Evolutionary conservation across 768 basidiomycete species (phyloP), one percentile per base, ranked within the genome.

Genomic region (Cyclocybe aegerita): DNA sequence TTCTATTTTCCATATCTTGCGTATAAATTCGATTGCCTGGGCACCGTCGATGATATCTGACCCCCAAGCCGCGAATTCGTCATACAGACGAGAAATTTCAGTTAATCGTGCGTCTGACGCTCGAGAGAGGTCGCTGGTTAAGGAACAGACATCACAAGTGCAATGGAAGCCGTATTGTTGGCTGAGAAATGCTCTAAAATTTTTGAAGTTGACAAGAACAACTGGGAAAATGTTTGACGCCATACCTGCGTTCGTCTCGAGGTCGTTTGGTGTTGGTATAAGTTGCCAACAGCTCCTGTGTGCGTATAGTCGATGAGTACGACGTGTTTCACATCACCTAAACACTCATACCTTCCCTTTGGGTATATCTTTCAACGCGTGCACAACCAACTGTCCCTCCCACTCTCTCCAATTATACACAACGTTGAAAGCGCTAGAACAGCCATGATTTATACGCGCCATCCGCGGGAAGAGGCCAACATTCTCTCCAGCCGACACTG

Each of bases 401-500:
- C 67, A 60, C 39, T 78, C 73, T 43, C 82, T 70, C 80, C 80
- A 87, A 0, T 72, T 72, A 59, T 87, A 87, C 9, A 86, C 80
- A 4, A 72, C 74, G 62, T 86, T 86, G 69, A 88, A 87, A 5
- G 82, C 82, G 46, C 75, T 71, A 3, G 83, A 79, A 59, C 85
- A 87, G 0, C 81, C 85, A 54, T 87, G 86, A 56, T 88, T 88
- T 52, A 87, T 55, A 38, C 85, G 72, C 9, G 84, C 82, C 75
- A 81, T 84, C 15, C 63, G 70, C n/a, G 84, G 84, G 61, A 86
- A 87, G n/a, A 88, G 70, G 0, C 83, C 85, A 3, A 79, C 78
- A 14, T 66, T 59, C 1, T 70, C 65, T 1, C 80, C 82, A 3
- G 83, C 77, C 3, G 76, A 66, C 6, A 86, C 80, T 1, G 81